Evolutionary conservation across 108 stramenopile species (phyloP).

Genomic region (Conticribra weissflogii): DNA sequence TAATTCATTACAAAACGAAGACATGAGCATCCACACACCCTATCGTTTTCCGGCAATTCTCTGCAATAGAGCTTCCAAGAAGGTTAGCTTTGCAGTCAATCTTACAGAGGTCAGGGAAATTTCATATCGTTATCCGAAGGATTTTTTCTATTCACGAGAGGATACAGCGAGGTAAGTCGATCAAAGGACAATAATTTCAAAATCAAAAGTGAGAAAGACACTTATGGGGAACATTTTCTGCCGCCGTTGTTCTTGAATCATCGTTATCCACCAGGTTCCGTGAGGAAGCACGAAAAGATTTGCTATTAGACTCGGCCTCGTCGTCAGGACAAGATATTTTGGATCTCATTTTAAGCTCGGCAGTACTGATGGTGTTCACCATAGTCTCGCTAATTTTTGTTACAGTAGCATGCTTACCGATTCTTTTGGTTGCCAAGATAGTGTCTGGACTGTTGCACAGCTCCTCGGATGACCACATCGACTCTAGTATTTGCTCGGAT

Average conservation of each 20-base stretch:
- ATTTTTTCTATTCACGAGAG: constrained; percentile 15
- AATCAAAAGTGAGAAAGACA: neutral
- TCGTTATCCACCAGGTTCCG: constrained; percentile 6
- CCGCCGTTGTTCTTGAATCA: neutral
- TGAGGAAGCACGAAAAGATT: constrained; percentile 13
- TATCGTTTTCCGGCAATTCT: too few species aligned
- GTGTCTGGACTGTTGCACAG: neutral
- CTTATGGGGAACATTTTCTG: neutral
- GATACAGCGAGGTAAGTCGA: constrained; percentile 12
- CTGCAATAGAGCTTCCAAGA: too few species aligned
- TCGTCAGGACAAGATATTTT: neutral
- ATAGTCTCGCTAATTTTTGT: constrained; percentile 3
- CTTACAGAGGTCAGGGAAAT: neutral
- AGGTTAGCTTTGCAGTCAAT: neutral
- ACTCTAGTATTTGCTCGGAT: constrained; percentile 10
- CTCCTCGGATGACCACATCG: constrained; percentile 1
- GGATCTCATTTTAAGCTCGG: neutral
- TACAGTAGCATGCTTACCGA: constrained; percentile 16
- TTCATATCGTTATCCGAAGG: constrained; percentile 21
- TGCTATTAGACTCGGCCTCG: constrained; percentile 1
- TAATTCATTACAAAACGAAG: too few species aligned
- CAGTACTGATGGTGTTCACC: neutral
- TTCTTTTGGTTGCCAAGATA: constrained; percentile 10
- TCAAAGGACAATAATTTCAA: neutral
- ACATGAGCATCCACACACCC: too few species aligned